A percentile compares a stretch with the other conserved stretches of the same genome.
These are phyloP conservation scores for Nitzschia palea DNA, from an alignment of 108 stramenopile species.

Conservation along the genomic window DNA sequence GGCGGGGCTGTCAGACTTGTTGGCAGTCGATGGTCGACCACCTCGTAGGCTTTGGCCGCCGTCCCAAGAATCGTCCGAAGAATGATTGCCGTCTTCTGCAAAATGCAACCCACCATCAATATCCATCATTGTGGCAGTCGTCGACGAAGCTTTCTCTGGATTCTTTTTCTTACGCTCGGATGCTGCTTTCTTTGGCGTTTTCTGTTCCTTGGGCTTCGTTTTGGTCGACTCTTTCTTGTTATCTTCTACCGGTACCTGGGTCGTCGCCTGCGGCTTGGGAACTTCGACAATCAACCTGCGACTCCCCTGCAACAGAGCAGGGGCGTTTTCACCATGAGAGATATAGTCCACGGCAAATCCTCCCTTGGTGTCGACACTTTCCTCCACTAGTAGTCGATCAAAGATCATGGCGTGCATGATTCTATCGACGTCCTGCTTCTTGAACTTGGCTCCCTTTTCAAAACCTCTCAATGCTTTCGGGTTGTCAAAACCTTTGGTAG, in stretches of 20 bases:
- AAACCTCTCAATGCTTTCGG: conserved; percentile 37
- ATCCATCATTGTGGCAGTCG: background rate
- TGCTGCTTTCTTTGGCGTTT: background rate
- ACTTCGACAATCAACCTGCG: conserved; percentile 69
- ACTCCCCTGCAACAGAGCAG: conserved; percentile 37
- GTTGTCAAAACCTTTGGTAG: conserved; percentile 50
- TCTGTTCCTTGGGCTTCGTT: conserved; percentile 7
- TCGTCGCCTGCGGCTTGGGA: conserved; percentile 32
- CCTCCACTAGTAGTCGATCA: conserved; percentile 70
- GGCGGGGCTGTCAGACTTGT: conserved; percentile 6
- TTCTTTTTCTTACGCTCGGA: conserved; percentile 2
- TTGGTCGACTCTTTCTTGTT: conserved; percentile 14
- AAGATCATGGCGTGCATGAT: conserved; percentile 76
- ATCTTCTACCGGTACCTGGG: conserved; percentile 10
- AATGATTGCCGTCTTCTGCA: conserved; percentile 23
- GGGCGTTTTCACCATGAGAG: conserved; percentile 55
- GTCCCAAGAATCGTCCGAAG: conserved; percentile 17
- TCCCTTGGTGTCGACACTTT: conserved; percentile 37
- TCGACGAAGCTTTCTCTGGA: background rate
- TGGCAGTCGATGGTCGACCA: background rate
- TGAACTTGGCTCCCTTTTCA: conserved; percentile 65
- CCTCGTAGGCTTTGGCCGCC: conserved; percentile 2
- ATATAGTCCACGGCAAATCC: conserved; percentile 82
- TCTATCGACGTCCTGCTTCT: conserved; percentile 63
- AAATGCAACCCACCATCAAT: conserved; percentile 26